Evolutionary conservation across 495 filamentous ascomycete species (phyloP), one percentile per base, ranked within the genome.

Genomic region (Lasiosphaeriaceae sp.): DNA sequence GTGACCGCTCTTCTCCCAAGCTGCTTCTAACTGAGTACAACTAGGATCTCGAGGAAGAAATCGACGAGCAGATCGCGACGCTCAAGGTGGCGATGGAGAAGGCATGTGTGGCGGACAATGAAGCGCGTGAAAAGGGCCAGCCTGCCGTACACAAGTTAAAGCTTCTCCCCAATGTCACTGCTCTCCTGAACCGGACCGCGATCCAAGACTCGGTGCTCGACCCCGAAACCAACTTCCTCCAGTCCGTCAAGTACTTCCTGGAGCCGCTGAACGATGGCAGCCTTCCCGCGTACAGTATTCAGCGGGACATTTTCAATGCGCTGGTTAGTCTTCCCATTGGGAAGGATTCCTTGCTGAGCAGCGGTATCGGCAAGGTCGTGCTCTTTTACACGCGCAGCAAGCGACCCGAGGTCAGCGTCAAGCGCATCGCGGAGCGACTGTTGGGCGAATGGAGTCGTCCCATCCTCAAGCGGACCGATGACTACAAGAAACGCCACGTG

Each of bases 301-400:
- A 99, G 76, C 90, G 90, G 47, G 91, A 97, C 60, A 83, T 99
- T 54, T 90, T 99, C 74, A 82, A 83, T 35, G 85, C 89, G 6
- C 77, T 99, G 31, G 80, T 79, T 24, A 86, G 83, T 60, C 80
- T 99, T 0, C 89, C 90, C 12, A 90, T 97, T 65, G 87, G 88
- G 65, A 96, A 96, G 58, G 94, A 97, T 59, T 81, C 87, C 6
- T 79, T 99, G 46, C 81, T 93, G 37, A 90, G 90, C 61, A 94
- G 89, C 61, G 93, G 95, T 8, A 90, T 99, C 59, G 95, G 95
- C 63, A 97, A 96, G 66, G 89, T 99, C 26, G 85, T 96, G 26
- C 81, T 94, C 52, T 97, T 96, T 77, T 99, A 99, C 75, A 97
- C 90, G 37, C 91, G 92, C 73, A 92, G 88, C 80, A 93, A 90